Evolutionary conservation across 345 rosid genomes (phyloP), one percentile per base, ranked within the genome.

Genomic region (Boechera retrofracta): DNA sequence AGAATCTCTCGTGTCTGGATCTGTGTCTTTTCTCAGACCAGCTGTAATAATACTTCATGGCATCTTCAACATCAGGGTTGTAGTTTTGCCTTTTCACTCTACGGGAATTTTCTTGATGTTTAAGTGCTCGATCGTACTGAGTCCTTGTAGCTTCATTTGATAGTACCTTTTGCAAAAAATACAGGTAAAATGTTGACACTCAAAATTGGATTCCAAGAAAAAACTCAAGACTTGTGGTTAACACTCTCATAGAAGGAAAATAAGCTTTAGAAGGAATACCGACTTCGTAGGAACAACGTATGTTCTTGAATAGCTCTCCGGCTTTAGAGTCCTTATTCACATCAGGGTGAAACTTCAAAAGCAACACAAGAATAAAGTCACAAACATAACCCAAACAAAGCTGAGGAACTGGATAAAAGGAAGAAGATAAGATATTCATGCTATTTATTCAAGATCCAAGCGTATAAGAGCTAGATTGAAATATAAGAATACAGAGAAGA

Each of bases 321-420:
- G 96, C 87, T 81, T 6, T 84, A 21, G 83, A 76, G 66, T 91
- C 89, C 81, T 84, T 91, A 86, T 92, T 88, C 55, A 91, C 97
- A 69, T 94, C 97, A 15, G 97, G 97, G 83, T 94, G 98, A 74
- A 85, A 85, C 97, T 94, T 86, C 26, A 79, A 73, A 49, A 42
- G 65, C 60, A 77, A 66, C 47, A 77, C 60, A 75, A 62, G 73
- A 47, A 69, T 41, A 62, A n/a, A 60, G 18, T 68, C 2, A 74
- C 28, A 36, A 15, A 38, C 64, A 16, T 26, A 18, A 15, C 62
- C 32, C 35, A 58, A 28, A 28, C 64, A 67, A 32, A 18, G 26
- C 10, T 13, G 16, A 44, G 49, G 29, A 28, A 28, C 29, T 28
- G 29, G 29, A 28, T 28, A 28, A 28, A 4, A 41, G 45, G 15